A percentile compares a stretch with the other conserved stretches of the same genome.
These are phyloP conservation scores for Kwoniella shandongensis DNA, from an alignment of 768 basidiomycete genomes.

Conservation along the genomic window DNA sequence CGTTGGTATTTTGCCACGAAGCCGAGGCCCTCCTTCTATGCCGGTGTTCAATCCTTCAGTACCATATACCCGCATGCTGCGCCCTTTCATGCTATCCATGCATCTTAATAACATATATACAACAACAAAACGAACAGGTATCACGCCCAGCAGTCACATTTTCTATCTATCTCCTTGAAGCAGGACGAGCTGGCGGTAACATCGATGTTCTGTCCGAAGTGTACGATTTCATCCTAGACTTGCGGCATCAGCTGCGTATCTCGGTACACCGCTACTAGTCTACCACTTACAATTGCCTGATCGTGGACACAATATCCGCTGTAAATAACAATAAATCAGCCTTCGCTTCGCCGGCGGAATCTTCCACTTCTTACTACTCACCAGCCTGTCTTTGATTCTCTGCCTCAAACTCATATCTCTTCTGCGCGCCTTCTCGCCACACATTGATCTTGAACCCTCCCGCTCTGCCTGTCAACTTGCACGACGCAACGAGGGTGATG, in stretches of 20 bases:
- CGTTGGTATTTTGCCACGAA: no score
- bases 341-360: not conserved
- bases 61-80: no score
- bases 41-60: no score
- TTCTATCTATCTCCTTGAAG: conserved; percentile 8
- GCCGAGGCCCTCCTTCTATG: no score
- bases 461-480: conserved; percentile 64
- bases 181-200: conserved; percentile 25
- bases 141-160: no score
- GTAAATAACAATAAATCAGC: not conserved
- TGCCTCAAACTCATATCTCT: conserved; percentile 96
- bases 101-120: not conserved
- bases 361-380: no score
- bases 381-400: conserved; percentile 78
- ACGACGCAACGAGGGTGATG: conserved; percentile 78
- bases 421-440: conserved; percentile 66
- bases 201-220: conserved; percentile 34
- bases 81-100: not conserved
- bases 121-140: conserved; percentile 3
- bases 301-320: conserved; percentile 41
- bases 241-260: conserved; percentile 4
- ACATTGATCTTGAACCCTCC: conserved; percentile 85
- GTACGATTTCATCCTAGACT: conserved; percentile 45
- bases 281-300: conserved; percentile 35
- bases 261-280: not conserved